Evolutionary conservation across 495 filamentous ascomycete genomes (phyloP), one percentile per base, ranked within the genome.

Genomic region (Talaromyces proteolyticus): DNA sequence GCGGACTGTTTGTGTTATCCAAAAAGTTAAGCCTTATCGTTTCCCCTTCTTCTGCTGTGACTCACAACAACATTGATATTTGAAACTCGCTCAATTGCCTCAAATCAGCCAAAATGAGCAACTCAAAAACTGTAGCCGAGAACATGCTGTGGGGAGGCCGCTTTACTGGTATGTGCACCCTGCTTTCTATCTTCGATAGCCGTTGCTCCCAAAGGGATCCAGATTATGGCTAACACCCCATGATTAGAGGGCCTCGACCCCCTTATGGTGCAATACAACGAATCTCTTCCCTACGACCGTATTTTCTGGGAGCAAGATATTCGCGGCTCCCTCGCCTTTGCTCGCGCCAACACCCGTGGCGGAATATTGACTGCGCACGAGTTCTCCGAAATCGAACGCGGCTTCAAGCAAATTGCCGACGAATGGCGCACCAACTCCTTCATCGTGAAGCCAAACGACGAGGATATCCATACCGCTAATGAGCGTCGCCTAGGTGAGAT

Each of bases 391-490:
- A 86, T 96, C 60, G 81, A 92, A 67, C 62, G 71, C 26, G 91
- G 91, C 12, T 81, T 96, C 48, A 63, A 72, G 50, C 74, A 81
- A 52, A 82, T 95, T 45, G 67, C 78, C 59, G 65, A 85, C 57
- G 91, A 96, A 76, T 95, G 91, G 90, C 56, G 64, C 55, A 68
- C 60, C 24, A 57, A 70, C 57, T 57, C 67, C 22, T 73, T 75
- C 55, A 64, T 64, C 20, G 65, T 59, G 52, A 73, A 75, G 62
- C 58, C 62, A 54, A 73, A 75, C 49, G 71, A 75, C 43, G 67
- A 75, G 65, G 81, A 86, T 55, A 95, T 95, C 54, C 91, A 96
- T 69, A 96, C 92, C 0, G 91, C 91, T 49, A 96, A 95, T 60
- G 92, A 96, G 76, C 84, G 91, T 47, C 80, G 91, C 37, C 73